phyloP scores from a whole-genome alignment of 169 alveolate genomes.

The Pseudocohnilembus persalinus region DNA sequence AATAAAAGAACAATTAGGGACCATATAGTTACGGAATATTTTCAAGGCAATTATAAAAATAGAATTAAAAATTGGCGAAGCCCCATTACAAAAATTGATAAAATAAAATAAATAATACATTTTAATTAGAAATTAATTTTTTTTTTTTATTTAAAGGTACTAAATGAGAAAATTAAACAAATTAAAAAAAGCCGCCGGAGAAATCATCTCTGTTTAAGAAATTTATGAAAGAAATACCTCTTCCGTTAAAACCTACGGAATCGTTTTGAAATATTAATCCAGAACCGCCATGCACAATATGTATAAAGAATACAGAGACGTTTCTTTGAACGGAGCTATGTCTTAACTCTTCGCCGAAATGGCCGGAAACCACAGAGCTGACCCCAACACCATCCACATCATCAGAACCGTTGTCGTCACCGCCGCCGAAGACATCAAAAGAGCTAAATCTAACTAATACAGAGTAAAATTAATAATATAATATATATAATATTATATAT shows the following conservation, averaged over 20 bases:
- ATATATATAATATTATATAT: too few species aligned
- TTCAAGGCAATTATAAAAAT: neutral
- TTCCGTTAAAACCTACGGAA: constrained; percentile 96
- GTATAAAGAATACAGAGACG: constrained; percentile 99
- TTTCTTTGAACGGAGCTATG: constrained; percentile 95
- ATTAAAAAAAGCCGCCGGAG: constrained; percentile 96
- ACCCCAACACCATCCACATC: constrained; percentile 93
- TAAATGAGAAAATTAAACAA: constrained; percentile 94
- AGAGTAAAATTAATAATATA: constrained; percentile 31
- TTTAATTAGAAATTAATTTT: constrained; percentile 3
- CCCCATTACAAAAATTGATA: neutral
- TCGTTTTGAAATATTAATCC: constrained; percentile 96
- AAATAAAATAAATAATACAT: neutral
- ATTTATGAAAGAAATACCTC: constrained; percentile 90
- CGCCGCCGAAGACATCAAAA: constrained; percentile 77
- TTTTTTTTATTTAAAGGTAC: constrained; percentile 36
- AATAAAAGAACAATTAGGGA: neutral
- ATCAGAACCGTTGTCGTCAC: constrained; percentile 87
- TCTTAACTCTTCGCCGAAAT: constrained; percentile 93
- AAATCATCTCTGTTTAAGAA: constrained; percentile 92
- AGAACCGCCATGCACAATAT: constrained; percentile 98
- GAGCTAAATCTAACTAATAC: constrained; percentile 87
- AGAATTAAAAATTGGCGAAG: neutral
- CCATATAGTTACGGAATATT: neutral
- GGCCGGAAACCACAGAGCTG: constrained; percentile 99